A percentile compares a stretch with the other conserved stretches of the same genome.
Evolutionary conservation across 805 yeast species (phyloP).

Genomic region (Cyberlindnera bimundalis): DNA sequence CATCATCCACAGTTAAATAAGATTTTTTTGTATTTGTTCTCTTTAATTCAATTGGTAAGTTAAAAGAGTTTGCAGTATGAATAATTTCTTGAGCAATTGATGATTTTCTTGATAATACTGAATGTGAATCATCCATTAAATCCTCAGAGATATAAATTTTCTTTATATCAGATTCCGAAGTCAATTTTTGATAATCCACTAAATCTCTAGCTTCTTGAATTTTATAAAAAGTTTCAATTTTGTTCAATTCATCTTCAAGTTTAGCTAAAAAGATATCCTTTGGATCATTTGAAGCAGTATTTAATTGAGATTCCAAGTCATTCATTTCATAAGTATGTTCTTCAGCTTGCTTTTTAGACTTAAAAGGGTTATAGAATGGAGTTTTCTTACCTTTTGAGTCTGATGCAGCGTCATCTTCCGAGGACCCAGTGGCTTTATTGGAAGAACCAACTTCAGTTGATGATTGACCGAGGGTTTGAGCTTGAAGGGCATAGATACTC

Average conservation of each 20-base stretch:
- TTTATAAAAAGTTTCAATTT: constrained; percentile 51
- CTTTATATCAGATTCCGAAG: constrained; percentile 45
- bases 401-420: constrained; percentile 11
- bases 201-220: constrained; percentile 44
- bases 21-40: background rate
- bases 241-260: constrained; percentile 45
- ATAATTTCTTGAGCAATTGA: constrained; percentile 22
- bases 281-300: constrained; percentile 25
- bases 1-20: constrained; percentile 37
- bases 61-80: constrained; percentile 20
- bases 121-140: constrained; percentile 23
- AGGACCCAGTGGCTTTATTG: constrained; percentile 2
- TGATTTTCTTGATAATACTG: constrained; percentile 23
- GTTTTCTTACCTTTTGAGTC: background rate
- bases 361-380: constrained; percentile 3
- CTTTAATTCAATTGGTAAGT: constrained; percentile 20
- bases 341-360: constrained; percentile 8
- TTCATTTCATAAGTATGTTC: constrained; percentile 26
- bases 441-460: background rate
- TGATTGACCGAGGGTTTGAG: constrained; percentile 27
- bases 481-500: constrained; percentile 51
- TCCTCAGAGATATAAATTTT: constrained; percentile 25
- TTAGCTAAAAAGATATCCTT: constrained; percentile 43
- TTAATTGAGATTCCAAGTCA: constrained; percentile 16
- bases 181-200: constrained; percentile 41